Base-by-base conservation (phyloP, 2,329 filamentous ascomycete species). In the Penicillium italicum region DNA sequence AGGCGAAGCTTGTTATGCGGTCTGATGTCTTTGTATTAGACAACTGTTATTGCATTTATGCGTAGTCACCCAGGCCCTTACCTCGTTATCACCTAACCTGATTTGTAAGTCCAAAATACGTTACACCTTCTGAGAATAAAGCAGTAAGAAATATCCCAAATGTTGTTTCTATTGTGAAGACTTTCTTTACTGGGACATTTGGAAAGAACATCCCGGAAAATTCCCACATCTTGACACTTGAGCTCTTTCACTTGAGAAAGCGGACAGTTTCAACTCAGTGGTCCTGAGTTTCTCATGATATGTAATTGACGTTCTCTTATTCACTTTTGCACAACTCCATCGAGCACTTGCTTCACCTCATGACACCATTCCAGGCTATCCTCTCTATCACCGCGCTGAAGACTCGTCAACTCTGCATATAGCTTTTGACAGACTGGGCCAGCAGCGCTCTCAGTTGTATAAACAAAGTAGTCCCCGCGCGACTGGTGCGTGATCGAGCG, bases 401-500 rank as follows among this genome's bases (percentile, higher is more conserved):
- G 22, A 36, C 45, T 36, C 14, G n/a, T 48, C 45, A 48, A 20
- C 45, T 48, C 45, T 37, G 45, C 33, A 37, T 48, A 48, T 26
- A 48, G 26, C 31, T 48, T 48, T 31, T 48, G 33, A 36, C 33
- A 36, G 16, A 36, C 33, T 36, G 33, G 33, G 33, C 33, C 33
- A 36, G 33, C 36, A 18, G 34, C 40, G 34, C 24, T 42, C 36
- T 41, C 47, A 16, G 22, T n/a, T 20, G 49, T 43, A 18, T 51
- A 51, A 16, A 43, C 70, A 68, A 85, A 82, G 50, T 79, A 81
- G 58, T 84, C 79, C 50, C 74, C 71, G 45, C 74, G 78, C 11
- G 79, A 36, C 16, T n/a, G 33, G 33, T 36, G 33, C 2, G 89
- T 92, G 72, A 97, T 95, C 63, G 88, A 91, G 60, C 87, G 88